These are phyloP conservation scores for Madurella mycetomatis DNA, from an alignment of 2,329 filamentous ascomycete species.

Conservation along the genomic window DNA sequence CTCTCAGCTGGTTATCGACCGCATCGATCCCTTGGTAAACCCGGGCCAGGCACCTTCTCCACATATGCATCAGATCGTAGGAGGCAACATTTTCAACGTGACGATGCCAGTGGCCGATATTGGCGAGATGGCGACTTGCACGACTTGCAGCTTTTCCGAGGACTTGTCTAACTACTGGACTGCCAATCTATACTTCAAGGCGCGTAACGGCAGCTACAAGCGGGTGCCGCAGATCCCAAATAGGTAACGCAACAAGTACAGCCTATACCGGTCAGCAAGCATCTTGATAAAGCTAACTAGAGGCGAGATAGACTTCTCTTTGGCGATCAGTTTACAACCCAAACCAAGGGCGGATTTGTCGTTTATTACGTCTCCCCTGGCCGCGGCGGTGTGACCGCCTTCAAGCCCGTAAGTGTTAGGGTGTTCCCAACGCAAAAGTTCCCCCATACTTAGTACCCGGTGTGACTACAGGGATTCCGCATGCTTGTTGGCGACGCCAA, in stretches of 20 bases:
- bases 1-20: slow-evolving; percentile 47
- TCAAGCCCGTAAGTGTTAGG: slow-evolving; percentile 44
- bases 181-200: slow-evolving; percentile 32
- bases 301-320: slow-evolving; percentile 31
- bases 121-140: slow-evolving; percentile 36
- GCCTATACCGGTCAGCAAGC: background rate
- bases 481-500: slow-evolving; percentile 43
- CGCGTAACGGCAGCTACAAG: slow-evolving; percentile 34
- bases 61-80: slow-evolving; percentile 55
- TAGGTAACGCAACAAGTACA: slow-evolving; percentile 13
- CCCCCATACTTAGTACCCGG: slow-evolving; percentile 33
- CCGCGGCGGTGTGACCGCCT: slow-evolving; percentile 40
- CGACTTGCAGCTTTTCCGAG: slow-evolving; percentile 36
- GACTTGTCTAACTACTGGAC: slow-evolving; percentile 35
- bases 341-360: slow-evolving; percentile 39
- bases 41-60: slow-evolving; percentile 44
- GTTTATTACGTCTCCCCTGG: slow-evolving; percentile 43
- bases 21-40: slow-evolving; percentile 35
- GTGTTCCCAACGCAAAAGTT: slow-evolving; percentile 28
- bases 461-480: slow-evolving; percentile 39
- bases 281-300: background rate
- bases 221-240: slow-evolving; percentile 30
- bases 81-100: slow-evolving; percentile 44
- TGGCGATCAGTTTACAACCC: slow-evolving; percentile 37
- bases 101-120: slow-evolving; percentile 36